These are phyloP conservation scores for Fomitiporia mediterranea DNA, from an alignment of 1,284 basidiomycete species.

Conservation along the genomic window DNA sequence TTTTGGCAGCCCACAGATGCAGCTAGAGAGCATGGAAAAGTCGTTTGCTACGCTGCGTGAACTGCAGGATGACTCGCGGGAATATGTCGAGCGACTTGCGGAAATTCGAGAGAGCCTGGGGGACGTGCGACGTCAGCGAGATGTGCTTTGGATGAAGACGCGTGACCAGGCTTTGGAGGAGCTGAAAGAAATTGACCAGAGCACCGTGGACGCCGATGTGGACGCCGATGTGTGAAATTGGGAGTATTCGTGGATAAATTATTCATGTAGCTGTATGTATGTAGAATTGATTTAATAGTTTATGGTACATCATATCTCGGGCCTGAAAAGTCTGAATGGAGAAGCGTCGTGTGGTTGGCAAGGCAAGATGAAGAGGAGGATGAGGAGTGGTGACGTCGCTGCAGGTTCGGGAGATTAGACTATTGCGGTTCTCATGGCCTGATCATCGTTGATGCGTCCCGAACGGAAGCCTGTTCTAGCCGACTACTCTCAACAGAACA, in stretches of 20 bases:
- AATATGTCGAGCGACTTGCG: constrained; percentile 73
- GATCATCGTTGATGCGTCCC: too few relatives aligned
- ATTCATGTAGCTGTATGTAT: not conserved
- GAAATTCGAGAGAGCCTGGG: constrained; percentile 76
- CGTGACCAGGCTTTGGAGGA: constrained; percentile 69
- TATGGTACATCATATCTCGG: not conserved
- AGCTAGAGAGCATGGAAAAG: constrained; percentile 66
- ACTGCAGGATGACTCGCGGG: constrained; percentile 74
- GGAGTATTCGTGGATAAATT: not conserved
- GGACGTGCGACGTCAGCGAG: constrained; percentile 60
- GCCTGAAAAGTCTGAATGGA: too few relatives aligned
- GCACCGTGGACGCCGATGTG: constrained; percentile 21
- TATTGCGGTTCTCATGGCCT: not conserved
- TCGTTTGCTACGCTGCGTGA: constrained; percentile 65
- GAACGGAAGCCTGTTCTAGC: not conserved
- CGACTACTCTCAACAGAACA: not conserved
- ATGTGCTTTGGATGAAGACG: constrained; percentile 68
- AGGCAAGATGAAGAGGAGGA: not conserved
- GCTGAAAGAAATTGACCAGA: constrained; percentile 45
- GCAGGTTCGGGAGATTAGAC: not conserved
- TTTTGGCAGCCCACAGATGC: constrained; percentile 57
- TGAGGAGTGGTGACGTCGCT: not conserved
- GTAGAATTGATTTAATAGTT: not conserved
- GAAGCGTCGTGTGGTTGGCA: too few relatives aligned
- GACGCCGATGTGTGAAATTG: constrained; percentile 25